Base-by-base conservation (phyloP, 1,284 basidiomycete genomes). In the Heliocybe sulcata region DNA sequence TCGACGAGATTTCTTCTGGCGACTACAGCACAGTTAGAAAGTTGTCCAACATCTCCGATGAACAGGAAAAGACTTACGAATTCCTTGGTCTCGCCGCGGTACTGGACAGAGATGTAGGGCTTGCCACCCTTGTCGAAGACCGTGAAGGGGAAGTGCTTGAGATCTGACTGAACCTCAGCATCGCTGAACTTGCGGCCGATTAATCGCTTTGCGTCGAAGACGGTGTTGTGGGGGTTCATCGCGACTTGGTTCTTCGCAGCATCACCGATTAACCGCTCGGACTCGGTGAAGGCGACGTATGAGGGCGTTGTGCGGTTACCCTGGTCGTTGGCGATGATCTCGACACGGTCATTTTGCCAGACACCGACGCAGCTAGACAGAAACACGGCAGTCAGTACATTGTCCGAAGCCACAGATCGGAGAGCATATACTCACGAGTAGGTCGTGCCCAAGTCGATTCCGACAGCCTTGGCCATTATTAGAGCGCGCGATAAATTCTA, bases 331-430 rank as follows among this genome's bases (percentile, higher is more conserved):
- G 92, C 90, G 70, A 94, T 94, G 77, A 96, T 96, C 78, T 98
- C 95, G 62, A 98, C 95, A 68, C 94, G 92, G 80, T 98, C 94
- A 65, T 97, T 94, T 78, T 94, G 91, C 94, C 94, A 98, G 62
- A 97, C 94, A 81, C 90, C 94, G 65, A 95, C 87, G 69, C 86
- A 89, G 19, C 87, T 89, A 72, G 27, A 57, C 26, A 53, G 56
- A 59, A 31, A 23, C 53, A 19, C 14, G 3, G 20, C 2, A 9
- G 26, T 58, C 51, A 60, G 31, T 53, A 53, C 2, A 57, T 16
- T 16, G 8, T 2, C 19, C 60, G 51, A 45, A 56, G 54, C 25
- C 51, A 19, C 2, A 52, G 45, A 54, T 27, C 49, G n/a, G 55
- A 31, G 53, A 58, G 35, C 29, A 52, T 20, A n/a, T 6, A 77